These are phyloP conservation scores for Pseudogymnoascus sp. DNA, from an alignment of 2,329 filamentous ascomycete genomes.

Conservation along the genomic window DNA sequence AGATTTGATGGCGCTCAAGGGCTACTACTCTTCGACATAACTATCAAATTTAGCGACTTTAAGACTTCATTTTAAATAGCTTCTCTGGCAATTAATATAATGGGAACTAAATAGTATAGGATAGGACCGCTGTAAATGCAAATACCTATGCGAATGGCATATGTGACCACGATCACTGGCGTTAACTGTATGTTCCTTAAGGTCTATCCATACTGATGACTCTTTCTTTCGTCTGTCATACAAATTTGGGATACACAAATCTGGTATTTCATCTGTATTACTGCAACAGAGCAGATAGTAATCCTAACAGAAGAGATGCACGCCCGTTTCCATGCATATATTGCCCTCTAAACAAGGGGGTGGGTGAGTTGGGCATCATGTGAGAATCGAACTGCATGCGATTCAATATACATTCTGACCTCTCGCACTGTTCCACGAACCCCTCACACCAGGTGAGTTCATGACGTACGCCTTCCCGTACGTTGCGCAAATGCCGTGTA, in stretches of 20 bases:
- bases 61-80: neutral
- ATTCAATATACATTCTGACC: neutral
- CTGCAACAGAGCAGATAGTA: neutral
- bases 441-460: neutral
- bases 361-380: neutral
- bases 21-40: neutral
- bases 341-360: neutral
- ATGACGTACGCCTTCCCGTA: neutral
- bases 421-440: neutral
- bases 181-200: neutral
- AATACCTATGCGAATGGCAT: neutral
- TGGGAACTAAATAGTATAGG: neutral
- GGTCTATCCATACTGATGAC: neutral
- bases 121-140: neutral
- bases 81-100: neutral
- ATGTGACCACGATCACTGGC: neutral
- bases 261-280: conserved; percentile 1
- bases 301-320: neutral
- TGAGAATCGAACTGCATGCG: conserved; percentile 1
- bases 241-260: neutral
- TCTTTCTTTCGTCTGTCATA: neutral
- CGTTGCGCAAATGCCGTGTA: neutral
- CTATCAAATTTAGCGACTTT: neutral
- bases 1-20: neutral
- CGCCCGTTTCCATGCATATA: neutral